A percentile compares a stretch with the other conserved stretches of the same genome.
These are phyloP conservation scores for Dioscorea zingiberensis DNA, from an alignment of 106 monocot species.

Conservation along the genomic window DNA sequence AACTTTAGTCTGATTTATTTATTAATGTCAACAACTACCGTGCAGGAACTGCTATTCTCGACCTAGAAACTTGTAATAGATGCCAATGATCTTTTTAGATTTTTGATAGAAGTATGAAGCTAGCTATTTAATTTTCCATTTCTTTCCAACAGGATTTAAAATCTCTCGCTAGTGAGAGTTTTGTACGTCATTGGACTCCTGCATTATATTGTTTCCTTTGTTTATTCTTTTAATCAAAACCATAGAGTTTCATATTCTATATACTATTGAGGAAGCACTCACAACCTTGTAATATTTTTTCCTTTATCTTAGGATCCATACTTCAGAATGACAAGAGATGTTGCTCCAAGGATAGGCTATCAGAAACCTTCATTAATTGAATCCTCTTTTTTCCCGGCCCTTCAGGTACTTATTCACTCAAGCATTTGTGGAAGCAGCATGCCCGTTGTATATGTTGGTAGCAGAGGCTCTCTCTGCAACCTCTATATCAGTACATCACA, in stretches of 20 bases:
- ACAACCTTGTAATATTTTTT: neutral
- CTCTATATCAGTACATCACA: neutral
- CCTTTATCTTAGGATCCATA: conserved; percentile 70
- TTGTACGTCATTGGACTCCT: neutral
- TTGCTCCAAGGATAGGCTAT: conserved; percentile 99
- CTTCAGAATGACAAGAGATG: conserved; percentile 98
- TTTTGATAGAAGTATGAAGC: neutral
- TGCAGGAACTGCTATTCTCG: too few relatives aligned
- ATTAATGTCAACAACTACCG: too few relatives aligned
- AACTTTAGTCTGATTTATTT: too few relatives aligned
- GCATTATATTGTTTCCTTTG: neutral
- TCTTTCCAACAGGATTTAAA: neutral
- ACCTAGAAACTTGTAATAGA: neutral
- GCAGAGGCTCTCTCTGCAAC: neutral
- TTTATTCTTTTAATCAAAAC: neutral
- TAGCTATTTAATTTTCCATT: neutral
- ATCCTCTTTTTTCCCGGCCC: conserved; percentile 94
- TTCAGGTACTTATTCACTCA: conserved; percentile 50
- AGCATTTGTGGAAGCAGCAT: neutral
- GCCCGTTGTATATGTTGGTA: neutral
- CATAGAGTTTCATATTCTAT: neutral
- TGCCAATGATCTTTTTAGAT: neutral
- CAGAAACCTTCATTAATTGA: conserved; percentile 94
- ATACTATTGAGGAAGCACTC: neutral
- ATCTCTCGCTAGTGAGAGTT: too few relatives aligned